Evolutionary conservation across 441 rosid genomes (phyloP), one percentile per base, ranked within the genome.

Genomic region (Jatropha podagrica): DNA sequence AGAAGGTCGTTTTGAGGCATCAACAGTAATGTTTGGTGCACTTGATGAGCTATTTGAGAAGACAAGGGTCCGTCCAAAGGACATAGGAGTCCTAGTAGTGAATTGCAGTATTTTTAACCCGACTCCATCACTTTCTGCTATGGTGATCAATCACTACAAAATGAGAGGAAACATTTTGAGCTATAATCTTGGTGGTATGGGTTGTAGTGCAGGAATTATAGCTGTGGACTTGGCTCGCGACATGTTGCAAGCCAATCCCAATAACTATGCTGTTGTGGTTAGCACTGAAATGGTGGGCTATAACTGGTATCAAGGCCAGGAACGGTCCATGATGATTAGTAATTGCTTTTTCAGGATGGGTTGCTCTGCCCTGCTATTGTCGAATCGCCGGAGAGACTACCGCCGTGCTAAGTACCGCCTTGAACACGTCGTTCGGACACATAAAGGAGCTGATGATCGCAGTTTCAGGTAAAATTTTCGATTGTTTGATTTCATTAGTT

Each of bases 91-190:
- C 27, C 90, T 95, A 2, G 98, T 95, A 7, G 97, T 95, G n/a
- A 95, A 95, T 76, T 95, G 98, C 77, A 92, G 97, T 82, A 83
- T 92, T 66, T 92, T 95, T 68, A 95, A 95, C 81, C 98, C 98
- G 0, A 95, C 98, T 0, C 98, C 97, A 2, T 93, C 97, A 0
- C 84, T 95, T 56, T 95, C 98, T 0, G 97, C 97, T 4, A 95
- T 95, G 96, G 85, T 93, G 40, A 95, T 95, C 32, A 95, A 95
- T 79, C 98, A 90, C 64, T 95, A 91, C 78, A 95, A 90, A 73
- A 95, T 93, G 98, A 85, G 97, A 76, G 96, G 98, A 7, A 95
- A 95, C 82, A 84, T 95, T 49, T 76, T 95, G 65, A 95, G 97
- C 77, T 95, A 86, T 84, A 95, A 95, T 71, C 92, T 95, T 3